Evolutionary conservation across 352 stramenopile species (phyloP), one percentile per base, ranked within the genome.

Genomic region (Globisporangium sylvaticum): DNA sequence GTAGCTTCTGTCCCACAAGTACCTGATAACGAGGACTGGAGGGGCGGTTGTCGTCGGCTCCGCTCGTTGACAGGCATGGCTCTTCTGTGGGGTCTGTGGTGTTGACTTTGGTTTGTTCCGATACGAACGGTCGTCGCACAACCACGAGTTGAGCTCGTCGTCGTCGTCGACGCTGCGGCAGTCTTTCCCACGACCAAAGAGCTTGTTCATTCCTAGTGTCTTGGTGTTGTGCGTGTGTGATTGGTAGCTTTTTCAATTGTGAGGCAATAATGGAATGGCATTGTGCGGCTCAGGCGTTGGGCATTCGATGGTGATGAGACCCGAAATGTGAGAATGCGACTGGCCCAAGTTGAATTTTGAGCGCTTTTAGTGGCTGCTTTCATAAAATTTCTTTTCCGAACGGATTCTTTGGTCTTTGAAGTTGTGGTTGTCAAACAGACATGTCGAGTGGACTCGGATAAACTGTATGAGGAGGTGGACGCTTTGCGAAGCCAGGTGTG

Each of bases 61-160:
- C 2, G 50, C 18, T 31, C 12, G 32, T 54, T 37, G 46, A 15
- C 8, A 54, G 1, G 46, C 27, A 22, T 6, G 48, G 22, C 3
- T 52, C 18, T 5, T 34, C 22, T 48, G 20, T 8, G 7, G 29
- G 25, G n/a, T 7, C 48, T 25, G n/a, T 44, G 50, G 20, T 46
- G 24, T 24, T 29, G 25, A 22, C 46, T 10, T 20, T n/a, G 5
- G 39, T 20, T 48, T 48, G 39, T 48, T 48, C 5, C 52, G 61
- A 20, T 31, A 39, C 48, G 32, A 66, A 3, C 34, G 61, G 4
- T 52, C 48, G 24, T 60, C 50, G 50, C 61, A 53, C 48, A 65
- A 34, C 60, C 61, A 66, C 48, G 61, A 66, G 22, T 58, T 42
- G 32, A 66, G 48, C 18, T 66, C 61, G 8, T 52, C 50, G 8